Percentiles rank a stretch among this genome's conserved stretches.
These are phyloP conservation scores for Suillus cothurnatus DNA, from an alignment of 768 basidiomycete species.

Conservation along the genomic window DNA sequence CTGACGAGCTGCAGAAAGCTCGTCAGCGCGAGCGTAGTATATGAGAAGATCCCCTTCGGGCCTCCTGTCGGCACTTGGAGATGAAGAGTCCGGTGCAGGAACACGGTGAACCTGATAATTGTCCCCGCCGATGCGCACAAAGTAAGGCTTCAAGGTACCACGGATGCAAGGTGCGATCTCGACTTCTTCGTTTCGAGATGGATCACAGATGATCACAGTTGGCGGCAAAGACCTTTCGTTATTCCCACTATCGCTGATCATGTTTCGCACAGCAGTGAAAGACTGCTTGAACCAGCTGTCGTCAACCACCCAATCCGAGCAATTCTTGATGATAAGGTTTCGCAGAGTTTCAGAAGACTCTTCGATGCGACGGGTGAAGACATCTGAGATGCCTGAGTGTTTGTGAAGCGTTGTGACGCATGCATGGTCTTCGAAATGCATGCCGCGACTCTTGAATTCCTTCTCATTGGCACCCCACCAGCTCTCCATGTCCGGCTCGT, in stretches of 20 bases:
- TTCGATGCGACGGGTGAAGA: not conserved
- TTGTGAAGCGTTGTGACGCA: constrained; percentile 41
- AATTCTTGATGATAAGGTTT: constrained; percentile 26
- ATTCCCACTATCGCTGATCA: constrained; percentile 1
- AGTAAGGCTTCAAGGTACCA: not conserved
- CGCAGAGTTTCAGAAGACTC: constrained; percentile 26
- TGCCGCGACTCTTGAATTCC: constrained; percentile 21
- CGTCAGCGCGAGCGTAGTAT: not conserved
- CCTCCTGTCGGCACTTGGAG: not conserved
- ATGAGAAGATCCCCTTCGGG: constrained; percentile 7
- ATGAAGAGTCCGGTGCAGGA: not conserved
- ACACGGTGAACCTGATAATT: constrained; percentile 2
- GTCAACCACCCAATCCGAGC: not conserved
- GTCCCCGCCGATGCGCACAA: not conserved
- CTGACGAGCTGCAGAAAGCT: not conserved
- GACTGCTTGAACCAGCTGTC: constrained; percentile 10
- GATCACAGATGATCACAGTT: constrained; percentile 9
- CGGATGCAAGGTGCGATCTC: not conserved
- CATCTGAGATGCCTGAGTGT: constrained; percentile 6
- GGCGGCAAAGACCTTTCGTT: not conserved
- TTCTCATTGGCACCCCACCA: constrained; percentile 39
- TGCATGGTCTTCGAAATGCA: constrained; percentile 33
- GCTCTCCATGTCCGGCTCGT: constrained; percentile 31
- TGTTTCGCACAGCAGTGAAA: constrained; percentile 2
- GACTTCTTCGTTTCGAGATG: not conserved